Evolutionary conservation across 1,284 basidiomycete genomes (phyloP).

Genomic region (Tilletia walkeri): DNA sequence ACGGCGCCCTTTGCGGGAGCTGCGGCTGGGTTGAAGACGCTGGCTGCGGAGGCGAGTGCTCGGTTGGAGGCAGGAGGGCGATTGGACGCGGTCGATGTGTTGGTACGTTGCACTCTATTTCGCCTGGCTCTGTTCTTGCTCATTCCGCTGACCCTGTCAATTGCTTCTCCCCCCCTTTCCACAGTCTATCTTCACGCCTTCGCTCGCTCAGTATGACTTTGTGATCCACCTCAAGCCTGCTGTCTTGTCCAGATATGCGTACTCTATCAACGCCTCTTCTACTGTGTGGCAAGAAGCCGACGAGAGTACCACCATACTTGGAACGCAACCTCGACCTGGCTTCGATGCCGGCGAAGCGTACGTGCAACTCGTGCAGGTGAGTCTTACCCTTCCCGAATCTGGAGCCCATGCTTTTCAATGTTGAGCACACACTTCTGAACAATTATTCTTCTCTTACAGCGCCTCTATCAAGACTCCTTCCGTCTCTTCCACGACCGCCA

Average conservation of each 20-base stretch:
- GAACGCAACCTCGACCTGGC: conserved; percentile 32
- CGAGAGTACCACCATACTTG: conserved; percentile 18
- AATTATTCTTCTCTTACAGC: conserved; percentile 57
- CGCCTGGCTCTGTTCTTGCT: background rate
- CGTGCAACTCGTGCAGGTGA: conserved; percentile 59
- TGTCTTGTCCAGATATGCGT: conserved; percentile 69
- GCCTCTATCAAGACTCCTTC: conserved; percentile 73
- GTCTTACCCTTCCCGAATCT: background rate
- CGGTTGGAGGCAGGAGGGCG: background rate
- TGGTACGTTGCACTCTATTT: conserved; percentile 20
- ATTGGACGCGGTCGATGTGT: background rate
- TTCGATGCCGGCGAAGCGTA: conserved; percentile 78
- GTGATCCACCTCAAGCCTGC: conserved; percentile 71
- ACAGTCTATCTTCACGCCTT: conserved; percentile 78
- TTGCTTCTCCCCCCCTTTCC: background rate
- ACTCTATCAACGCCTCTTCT: conserved; percentile 32
- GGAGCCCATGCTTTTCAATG: too few relatives aligned
- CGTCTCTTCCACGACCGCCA: conserved; percentile 80
- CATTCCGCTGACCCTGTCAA: background rate
- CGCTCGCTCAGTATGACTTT: conserved; percentile 80
- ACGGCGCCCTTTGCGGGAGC: background rate
- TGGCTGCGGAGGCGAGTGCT: conserved; percentile 1
- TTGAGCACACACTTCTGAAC: too few relatives aligned
- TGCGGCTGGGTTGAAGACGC: background rate
- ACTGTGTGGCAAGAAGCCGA: conserved; percentile 58